These are phyloP conservation scores for Monilinia fructicola DNA, from an alignment of 2,329 filamentous ascomycete species.

Conservation along the genomic window DNA sequence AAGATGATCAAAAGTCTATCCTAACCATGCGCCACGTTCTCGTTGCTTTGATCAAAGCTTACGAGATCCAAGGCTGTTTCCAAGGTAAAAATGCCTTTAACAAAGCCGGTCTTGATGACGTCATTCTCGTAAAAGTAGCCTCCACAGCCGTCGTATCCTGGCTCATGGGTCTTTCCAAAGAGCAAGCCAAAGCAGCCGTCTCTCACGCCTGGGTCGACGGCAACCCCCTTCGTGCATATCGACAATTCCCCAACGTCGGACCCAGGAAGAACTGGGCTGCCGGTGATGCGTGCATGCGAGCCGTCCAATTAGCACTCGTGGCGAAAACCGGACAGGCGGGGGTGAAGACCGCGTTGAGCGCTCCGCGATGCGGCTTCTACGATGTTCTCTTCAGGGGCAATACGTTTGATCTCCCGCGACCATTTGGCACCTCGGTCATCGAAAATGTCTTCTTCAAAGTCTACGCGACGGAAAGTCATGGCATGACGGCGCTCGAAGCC, in stretches of 20 bases:
- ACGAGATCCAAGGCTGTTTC: constrained; percentile 46
- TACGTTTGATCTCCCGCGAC: constrained; percentile 32
- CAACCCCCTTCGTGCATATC: constrained; percentile 42
- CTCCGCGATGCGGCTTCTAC: constrained; percentile 43
- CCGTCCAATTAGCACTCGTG: constrained; percentile 43
- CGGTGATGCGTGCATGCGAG: constrained; percentile 45
- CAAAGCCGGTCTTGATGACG: constrained; percentile 44
- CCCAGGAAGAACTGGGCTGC: constrained; percentile 47
- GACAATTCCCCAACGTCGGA: constrained; percentile 41
- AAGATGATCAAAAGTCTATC: constrained; percentile 23
- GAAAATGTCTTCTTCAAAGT: constrained; percentile 38
- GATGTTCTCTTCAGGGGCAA: constrained; percentile 27
- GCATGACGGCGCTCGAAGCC: constrained; percentile 41
- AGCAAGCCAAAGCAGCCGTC: constrained; percentile 42
- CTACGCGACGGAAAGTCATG: constrained; percentile 40
- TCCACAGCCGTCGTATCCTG: constrained; percentile 43
- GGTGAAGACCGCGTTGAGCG: constrained; percentile 38
- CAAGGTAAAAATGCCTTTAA: constrained; percentile 45
- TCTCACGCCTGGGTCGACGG: constrained; percentile 46
- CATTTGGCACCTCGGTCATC: constrained; percentile 33
- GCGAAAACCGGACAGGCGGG: constrained; percentile 38
- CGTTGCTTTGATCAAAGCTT: constrained; percentile 43
- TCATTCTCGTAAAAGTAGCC: constrained; percentile 46
- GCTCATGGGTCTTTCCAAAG: constrained; percentile 42
- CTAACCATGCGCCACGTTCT: constrained; percentile 42